Evolutionary conservation across 768 basidiomycete genomes (phyloP).

Genomic region (Serendipita sp.): DNA sequence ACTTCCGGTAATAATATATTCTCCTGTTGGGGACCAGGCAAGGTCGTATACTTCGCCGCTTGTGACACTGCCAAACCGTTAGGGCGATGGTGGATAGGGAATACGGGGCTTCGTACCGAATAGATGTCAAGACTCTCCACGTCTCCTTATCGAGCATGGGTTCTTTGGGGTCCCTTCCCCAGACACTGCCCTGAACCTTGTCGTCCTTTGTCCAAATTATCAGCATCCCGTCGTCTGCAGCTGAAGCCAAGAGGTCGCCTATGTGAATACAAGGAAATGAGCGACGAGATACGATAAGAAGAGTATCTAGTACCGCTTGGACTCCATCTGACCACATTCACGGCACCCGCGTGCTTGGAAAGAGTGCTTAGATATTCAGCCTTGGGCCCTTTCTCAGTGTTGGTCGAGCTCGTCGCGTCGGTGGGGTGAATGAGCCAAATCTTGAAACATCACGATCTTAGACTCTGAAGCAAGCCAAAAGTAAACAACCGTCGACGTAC

Average conservation of each 20-base stretch:
- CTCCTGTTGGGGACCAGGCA: constrained; percentile 91
- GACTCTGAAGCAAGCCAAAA: constrained; percentile 77
- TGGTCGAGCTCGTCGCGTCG: constrained; percentile 17
- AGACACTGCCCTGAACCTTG: constrained; percentile 49
- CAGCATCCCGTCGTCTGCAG: constrained; percentile 97
- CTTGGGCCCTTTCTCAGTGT: constrained; percentile 48
- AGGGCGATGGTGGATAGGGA: constrained; percentile 5
- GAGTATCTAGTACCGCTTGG: constrained; percentile 54
- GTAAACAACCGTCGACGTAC: constrained; percentile 38
- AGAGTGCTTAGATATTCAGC: constrained; percentile 94
- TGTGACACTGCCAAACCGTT: constrained; percentile 36
- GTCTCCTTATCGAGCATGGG: constrained; percentile 89
- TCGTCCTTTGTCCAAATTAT: constrained; percentile 85
- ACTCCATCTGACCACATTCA: constrained; percentile 92
- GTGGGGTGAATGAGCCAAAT: constrained; percentile 41
- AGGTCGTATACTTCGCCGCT: constrained; percentile 96
- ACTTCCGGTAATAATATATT: constrained; percentile 88
- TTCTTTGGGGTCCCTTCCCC: constrained; percentile 62
- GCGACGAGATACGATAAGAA: not conserved
- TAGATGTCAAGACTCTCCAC: constrained; percentile 79
- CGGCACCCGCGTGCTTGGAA: constrained; percentile 79
- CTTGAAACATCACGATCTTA: constrained; percentile 42
- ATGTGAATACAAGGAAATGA: constrained; percentile 8
- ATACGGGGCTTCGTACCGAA: constrained; percentile 36
- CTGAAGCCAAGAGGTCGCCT: constrained; percentile 89